Percentiles rank a stretch among this genome's conserved stretches.
These are phyloP conservation scores for Tulasnella sp. DNA, from an alignment of 768 basidiomycete species.

Conservation along the genomic window DNA sequence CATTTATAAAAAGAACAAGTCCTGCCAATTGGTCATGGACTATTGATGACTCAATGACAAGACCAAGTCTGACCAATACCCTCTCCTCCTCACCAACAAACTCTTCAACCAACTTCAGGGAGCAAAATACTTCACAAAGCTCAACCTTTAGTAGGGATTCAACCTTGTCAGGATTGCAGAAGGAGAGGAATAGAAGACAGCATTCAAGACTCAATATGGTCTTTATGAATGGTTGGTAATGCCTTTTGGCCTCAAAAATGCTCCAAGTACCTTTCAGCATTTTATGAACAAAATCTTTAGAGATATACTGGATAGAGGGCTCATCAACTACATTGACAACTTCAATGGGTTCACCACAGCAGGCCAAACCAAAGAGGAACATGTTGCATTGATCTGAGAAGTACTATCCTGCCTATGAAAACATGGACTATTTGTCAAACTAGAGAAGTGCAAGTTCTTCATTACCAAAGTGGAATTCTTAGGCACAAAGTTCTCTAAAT, in stretches of 20 bases:
- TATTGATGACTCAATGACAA: background rate
- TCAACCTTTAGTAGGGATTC: constrained; percentile 9
- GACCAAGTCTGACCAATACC: background rate
- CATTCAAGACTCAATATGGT: constrained; percentile 6
- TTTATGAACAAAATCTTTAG: constrained; percentile 19
- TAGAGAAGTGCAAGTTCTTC: constrained; percentile 8
- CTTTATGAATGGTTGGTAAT: constrained; percentile 23
- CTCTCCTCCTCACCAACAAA: background rate
- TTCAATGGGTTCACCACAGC: constrained; percentile 11
- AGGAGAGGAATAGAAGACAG: constrained; percentile 15
- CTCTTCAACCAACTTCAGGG: background rate
- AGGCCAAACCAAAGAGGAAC: constrained; percentile 12
- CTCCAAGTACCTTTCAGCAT: constrained; percentile 10
- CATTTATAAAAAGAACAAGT: constrained; percentile 12
- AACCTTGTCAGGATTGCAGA: constrained; percentile 3
- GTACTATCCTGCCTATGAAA: constrained; percentile 10
- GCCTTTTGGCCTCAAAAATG: constrained; percentile 22
- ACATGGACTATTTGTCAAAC: background rate
- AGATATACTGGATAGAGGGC: constrained; percentile 17
- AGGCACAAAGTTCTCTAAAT: background rate
- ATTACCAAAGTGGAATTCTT: constrained; percentile 6
- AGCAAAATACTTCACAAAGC: background rate
- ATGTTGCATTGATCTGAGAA: background rate
- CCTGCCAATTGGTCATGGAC: background rate
- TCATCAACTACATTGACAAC: constrained; percentile 20